Percentiles rank a stretch among this genome's conserved stretches.
These are phyloP conservation scores for Hanseniaspora nectarophila DNA, from an alignment of 805 yeast species.

Conservation along the genomic window DNA sequence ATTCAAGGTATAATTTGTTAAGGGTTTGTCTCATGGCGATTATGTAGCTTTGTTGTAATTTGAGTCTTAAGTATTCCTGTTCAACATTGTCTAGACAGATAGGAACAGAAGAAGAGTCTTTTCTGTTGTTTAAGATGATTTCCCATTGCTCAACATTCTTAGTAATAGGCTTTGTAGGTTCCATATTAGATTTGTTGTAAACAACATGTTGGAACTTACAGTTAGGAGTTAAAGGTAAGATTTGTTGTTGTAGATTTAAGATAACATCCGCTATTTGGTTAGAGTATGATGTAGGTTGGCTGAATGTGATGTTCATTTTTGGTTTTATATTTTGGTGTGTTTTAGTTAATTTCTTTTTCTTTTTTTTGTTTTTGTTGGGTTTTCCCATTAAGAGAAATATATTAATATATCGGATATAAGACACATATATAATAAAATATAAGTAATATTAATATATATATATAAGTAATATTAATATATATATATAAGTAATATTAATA, in stretches of 20 bases:
- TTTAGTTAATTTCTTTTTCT: neutral
- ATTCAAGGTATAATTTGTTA: slow-evolving; percentile 1
- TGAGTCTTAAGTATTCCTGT: slow-evolving; percentile 11
- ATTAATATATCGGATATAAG: no score
- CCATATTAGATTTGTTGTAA: neutral
- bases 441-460: no score
- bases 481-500: no score
- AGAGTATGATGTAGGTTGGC: slow-evolving; percentile 8
- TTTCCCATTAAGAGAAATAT: no score
- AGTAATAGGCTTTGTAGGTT: neutral
- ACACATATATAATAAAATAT: no score
- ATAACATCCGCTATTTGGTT: slow-evolving; percentile 5
- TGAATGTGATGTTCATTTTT: neutral
- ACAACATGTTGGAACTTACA: slow-evolving; percentile 14
- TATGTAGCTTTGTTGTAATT: slow-evolving; percentile 11
- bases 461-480: no score
- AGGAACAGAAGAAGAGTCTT: neutral
- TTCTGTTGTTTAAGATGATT: slow-evolving; percentile 2
- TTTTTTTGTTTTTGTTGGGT: no score
- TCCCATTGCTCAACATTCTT: slow-evolving; percentile 13
- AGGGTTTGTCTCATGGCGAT: slow-evolving; percentile 9
- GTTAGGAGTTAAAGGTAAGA: slow-evolving; percentile 3
- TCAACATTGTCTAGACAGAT: slow-evolving; percentile 3
- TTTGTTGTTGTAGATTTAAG: slow-evolving; percentile 7
- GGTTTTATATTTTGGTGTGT: neutral